Base-by-base conservation (phyloP, 345 rosid genomes). In the Citrus unshiu region DNA sequence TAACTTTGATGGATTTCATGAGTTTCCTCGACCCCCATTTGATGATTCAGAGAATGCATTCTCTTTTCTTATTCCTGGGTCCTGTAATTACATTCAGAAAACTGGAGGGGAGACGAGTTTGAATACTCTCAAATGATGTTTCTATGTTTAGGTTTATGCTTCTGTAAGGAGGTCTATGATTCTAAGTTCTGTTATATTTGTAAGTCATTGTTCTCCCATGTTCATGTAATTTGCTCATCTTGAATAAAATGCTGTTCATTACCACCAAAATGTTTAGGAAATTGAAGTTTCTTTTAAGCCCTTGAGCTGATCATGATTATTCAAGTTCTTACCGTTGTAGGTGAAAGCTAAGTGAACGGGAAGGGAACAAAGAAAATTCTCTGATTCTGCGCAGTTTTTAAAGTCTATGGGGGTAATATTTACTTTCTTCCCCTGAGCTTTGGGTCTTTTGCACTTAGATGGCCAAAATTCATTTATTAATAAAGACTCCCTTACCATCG, bases 1-100 rank as follows among this genome's bases (percentile, higher is more conserved):
- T 77, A 93, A 85, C 81, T 92, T 93, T n/a, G 91, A 89, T 46
- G 94, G 96, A 82, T 90, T 95, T 81, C 91, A 84, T n/a, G 98
- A 93, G 84, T 92, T 92, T 79, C 89, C 93, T 32, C 88, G 92
- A 83, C 87, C 90, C 21, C 74, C 90, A 54, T 93, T 91, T 63
- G 97, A 95, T 73, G 98, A 95, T 86, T 84, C 99, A 32, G 97
- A 92, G 63, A 89, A 74, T 79, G 84, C 97, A 12, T 88, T 92
- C 81, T 88, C 95, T 30, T 91, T 90, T 83, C 89, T 91, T 43
- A 77, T 91, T 77, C 89, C 94, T 3, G 91, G 89, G 66, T 87
- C 97, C 6, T 88, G 91, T 87, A 89, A 87, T 81, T 92, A 89
- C 83, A 63, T 83, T 34, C 92, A 84, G 67, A 87, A 88, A 84